Conservation (phyloP, 495 filamentous ascomycete genomes). For the Podospora australis region DNA sequence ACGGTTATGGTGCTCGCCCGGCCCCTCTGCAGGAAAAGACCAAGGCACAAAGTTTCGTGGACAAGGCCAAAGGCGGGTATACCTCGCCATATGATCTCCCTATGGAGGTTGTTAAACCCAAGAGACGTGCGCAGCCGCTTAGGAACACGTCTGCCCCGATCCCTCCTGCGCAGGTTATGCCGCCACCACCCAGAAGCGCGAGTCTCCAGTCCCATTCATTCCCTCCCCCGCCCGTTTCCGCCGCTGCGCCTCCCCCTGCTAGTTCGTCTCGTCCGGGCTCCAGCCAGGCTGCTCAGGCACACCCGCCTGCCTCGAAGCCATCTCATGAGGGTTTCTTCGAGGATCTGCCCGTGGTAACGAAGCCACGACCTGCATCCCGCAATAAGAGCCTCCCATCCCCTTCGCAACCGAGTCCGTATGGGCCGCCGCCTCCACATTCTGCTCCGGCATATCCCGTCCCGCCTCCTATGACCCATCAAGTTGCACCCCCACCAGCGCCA, state of each 20-base stretch:
- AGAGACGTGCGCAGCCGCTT: slow-evolving; percentile 47
- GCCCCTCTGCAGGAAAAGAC: slow-evolving; percentile 34
- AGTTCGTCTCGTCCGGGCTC: slow-evolving; percentile 25
- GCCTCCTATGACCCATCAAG: slow-evolving; percentile 14
- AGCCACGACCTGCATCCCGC: slow-evolving; percentile 46
- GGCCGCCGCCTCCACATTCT: slow-evolving; percentile 29
- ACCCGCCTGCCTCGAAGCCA: slow-evolving; percentile 19
- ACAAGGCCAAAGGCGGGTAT: slow-evolving; percentile 86
- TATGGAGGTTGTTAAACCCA: slow-evolving; percentile 71
- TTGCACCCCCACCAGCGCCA: slow-evolving; percentile 18
- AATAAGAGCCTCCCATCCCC: slow-evolving; percentile 30
- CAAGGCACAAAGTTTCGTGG: slow-evolving; percentile 74
- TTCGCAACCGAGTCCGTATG: slow-evolving; percentile 30
- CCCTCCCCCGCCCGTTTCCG: slow-evolving; percentile 25
- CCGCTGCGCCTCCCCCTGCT: slow-evolving; percentile 27
- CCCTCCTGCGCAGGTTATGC: slow-evolving; percentile 38
- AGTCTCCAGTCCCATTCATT: slow-evolving; percentile 42
- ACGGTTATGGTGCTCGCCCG: slow-evolving; percentile 37
- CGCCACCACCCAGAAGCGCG: slow-evolving; percentile 51
- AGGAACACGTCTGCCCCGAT: slow-evolving; percentile 24
- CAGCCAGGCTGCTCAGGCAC: slow-evolving; percentile 28
- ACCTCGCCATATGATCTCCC: slow-evolving; percentile 91
- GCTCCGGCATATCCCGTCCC: slow-evolving; percentile 34
- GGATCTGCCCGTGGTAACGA: slow-evolving; percentile 66
- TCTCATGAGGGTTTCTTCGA: slow-evolving; percentile 69